These are phyloP conservation scores for Macroventuria anomochaeta DNA, from an alignment of 2,329 filamentous ascomycete species.

Conservation along the genomic window DNA sequence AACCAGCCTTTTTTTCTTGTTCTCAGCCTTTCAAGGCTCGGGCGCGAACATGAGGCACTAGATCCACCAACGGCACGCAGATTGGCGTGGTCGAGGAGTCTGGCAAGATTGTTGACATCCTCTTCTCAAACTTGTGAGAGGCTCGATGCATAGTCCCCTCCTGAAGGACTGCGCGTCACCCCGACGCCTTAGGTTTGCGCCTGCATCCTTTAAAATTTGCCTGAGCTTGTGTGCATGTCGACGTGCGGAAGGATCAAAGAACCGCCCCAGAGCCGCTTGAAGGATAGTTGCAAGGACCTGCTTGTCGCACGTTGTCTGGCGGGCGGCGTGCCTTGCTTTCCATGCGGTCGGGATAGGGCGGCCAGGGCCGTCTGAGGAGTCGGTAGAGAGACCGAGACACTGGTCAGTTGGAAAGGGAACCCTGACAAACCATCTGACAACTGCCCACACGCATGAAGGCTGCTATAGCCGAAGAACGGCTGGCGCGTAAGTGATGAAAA, in stretches of 20 bases:
- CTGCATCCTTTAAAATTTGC: slow-evolving; percentile 4
- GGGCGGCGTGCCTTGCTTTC: slow-evolving; percentile 23
- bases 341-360: slow-evolving; percentile 26
- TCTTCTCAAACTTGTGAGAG: slow-evolving; percentile 23
- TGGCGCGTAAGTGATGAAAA: slow-evolving; percentile 4
- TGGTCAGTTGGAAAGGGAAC: slow-evolving; percentile 2
- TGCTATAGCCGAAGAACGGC: slow-evolving; percentile 10
- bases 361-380: slow-evolving; percentile 24
- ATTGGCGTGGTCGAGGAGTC: not conserved
- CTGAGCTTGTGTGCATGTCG: not conserved
- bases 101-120: slow-evolving; percentile 1
- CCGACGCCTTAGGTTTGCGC: not conserved
- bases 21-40: slow-evolving; percentile 23
- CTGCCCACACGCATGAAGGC: slow-evolving; percentile 22
- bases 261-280: slow-evolving; percentile 25
- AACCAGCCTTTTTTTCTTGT: slow-evolving; percentile 33
- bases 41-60: slow-evolving; percentile 11
- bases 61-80: slow-evolving; percentile 16
- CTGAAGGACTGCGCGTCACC: slow-evolving; percentile 8
- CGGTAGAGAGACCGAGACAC: slow-evolving; percentile 18
- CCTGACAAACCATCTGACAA: not conserved
- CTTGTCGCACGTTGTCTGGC: slow-evolving; percentile 26
- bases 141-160: slow-evolving; percentile 10
- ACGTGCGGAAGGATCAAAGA: slow-evolving; percentile 23
- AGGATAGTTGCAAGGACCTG: slow-evolving; percentile 20